Evolutionary conservation across 1,284 basidiomycete genomes (phyloP), one percentile per base, ranked within the genome.

Genomic region (Malassezia pachydermatis): DNA sequence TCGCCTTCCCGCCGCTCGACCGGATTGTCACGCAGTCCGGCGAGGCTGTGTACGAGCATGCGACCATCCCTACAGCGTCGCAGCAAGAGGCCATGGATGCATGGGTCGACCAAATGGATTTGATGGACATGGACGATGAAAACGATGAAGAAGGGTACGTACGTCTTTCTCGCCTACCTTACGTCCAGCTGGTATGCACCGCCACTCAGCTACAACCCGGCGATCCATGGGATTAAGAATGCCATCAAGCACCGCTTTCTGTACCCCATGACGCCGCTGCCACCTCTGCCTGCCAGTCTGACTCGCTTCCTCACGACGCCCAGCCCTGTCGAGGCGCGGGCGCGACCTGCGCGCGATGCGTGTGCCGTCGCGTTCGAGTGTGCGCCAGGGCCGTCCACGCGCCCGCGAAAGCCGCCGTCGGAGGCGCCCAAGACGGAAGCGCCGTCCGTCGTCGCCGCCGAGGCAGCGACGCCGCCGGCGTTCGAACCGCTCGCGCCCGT

Each of bases 181-280:
- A n/a, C n/a, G 11, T 76, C 81, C 2, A 38, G 36, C 3, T 96
- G 88, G 86, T 92, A 84, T 62, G 80, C 84, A 53, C 79, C 84
- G 0, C 74, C 77, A 1, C 74, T 81, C 2, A 86, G 86, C 0
- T 92, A 81, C 73, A 94, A 92, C 62, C 89, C 92, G 0, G 81
- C 85, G 5, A 78, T 94, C 24, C 90, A 96, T 66, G 82, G 88
- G 30, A 79, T 83, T 46, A 92, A 92, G 67, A 87, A 94, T 74
- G 89, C 89, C 3, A 81, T 90, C 58, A 85, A 89, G 70, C 88
- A 90, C 63, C 81, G 81, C 10, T 81, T 84, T 6, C 74, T 79
- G 1, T 84, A 90, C 63, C 75, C 89, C 8, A 73, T 77, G n/a
- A 76, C 85, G 46, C 85, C 86, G 0, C 76, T 94, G 1, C 83